Evolutionary conservation across 1,139 yeast species (phyloP), one percentile per base, ranked within the genome.

Genomic region (Insectozyma bohioensis): DNA sequence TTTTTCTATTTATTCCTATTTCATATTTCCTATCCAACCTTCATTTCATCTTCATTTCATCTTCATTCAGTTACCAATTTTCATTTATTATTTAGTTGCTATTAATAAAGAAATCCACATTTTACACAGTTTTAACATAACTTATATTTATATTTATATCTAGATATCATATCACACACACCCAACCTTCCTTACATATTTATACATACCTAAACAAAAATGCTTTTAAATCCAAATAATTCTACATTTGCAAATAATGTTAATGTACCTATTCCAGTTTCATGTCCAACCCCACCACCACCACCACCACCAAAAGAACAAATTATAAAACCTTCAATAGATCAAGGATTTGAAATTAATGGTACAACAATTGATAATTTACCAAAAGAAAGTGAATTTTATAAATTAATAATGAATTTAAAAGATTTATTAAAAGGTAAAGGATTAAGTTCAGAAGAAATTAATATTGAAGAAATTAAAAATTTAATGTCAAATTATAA

Each of bases 381-480:
- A 15, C 40, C 45, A 13, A 28, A 28, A 16, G 33, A 33, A 10
- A 38, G 43, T 9, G 28, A 30, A 14, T 45, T 45, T 25, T 34
- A 36, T 23, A 31, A 40, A 30, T 35, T 45, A 23, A 61, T 68
- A 33, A 39, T 39, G 18, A 43, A 59, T 27, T 55, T 68, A 26
- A 56, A 62, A 33, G 42, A 42, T 13, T 33, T 63, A n/a, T 51
- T 68, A 30, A 45, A 52, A 3, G 54, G 58, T 36, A 60, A 63
- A 40, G 75, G 75, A 0, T 52, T 68, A 23, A 32, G 67, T 8
- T 56, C 66, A 9, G 60, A 58, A n/a, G 86, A 81, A 36, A 74
- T 81, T 24, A 81, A 82, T 48, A 70, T 77, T 36, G 63, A 58
- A 6, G 48, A 61, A 24, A 61, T 81, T 31, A 61, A 64, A 53